Percentiles rank a stretch among this genome's conserved stretches.
Evolutionary conservation across 768 basidiomycete genomes (phyloP).

Genomic region (Rhizopogon roseolus): DNA sequence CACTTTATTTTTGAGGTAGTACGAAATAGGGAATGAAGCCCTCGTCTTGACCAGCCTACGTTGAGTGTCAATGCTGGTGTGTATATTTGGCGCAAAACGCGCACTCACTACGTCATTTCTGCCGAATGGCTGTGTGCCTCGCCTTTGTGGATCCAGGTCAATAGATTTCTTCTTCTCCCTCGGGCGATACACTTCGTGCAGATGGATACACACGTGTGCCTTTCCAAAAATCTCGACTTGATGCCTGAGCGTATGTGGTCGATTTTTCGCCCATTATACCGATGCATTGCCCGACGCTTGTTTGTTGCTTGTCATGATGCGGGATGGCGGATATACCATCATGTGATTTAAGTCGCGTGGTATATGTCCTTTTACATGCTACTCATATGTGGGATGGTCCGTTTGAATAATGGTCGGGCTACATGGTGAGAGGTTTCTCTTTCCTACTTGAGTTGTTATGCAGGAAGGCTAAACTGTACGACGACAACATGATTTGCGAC

Average conservation of each 20-base stretch:
- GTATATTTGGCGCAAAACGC: background rate
- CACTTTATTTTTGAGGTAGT: constrained; percentile 24
- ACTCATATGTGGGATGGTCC: too few relatives aligned
- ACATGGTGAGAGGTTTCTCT: too few relatives aligned
- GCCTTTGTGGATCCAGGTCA: too few relatives aligned
- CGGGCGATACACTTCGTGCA: too few relatives aligned
- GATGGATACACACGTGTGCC: too few relatives aligned
- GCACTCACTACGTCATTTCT: background rate
- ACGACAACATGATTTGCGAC: too few relatives aligned
- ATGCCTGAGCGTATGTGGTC: background rate
- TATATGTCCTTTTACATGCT: background rate
- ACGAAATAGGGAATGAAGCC: constrained; percentile 28
- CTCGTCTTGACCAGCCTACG: constrained; percentile 13
- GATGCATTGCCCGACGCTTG: background rate
- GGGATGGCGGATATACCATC: background rate
- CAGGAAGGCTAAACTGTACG: too few relatives aligned
- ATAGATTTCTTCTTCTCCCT: background rate
- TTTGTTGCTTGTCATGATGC: background rate
- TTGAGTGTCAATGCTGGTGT: background rate
- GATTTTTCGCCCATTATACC: background rate
- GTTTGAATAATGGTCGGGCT: too few relatives aligned
- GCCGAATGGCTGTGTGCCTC: background rate
- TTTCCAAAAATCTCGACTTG: background rate
- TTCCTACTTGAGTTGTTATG: too few relatives aligned
- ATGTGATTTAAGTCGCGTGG: background rate